Conservation (phyloP, 1,284 basidiomycete genomes). For the Salmacisia buchloeana region DNA sequence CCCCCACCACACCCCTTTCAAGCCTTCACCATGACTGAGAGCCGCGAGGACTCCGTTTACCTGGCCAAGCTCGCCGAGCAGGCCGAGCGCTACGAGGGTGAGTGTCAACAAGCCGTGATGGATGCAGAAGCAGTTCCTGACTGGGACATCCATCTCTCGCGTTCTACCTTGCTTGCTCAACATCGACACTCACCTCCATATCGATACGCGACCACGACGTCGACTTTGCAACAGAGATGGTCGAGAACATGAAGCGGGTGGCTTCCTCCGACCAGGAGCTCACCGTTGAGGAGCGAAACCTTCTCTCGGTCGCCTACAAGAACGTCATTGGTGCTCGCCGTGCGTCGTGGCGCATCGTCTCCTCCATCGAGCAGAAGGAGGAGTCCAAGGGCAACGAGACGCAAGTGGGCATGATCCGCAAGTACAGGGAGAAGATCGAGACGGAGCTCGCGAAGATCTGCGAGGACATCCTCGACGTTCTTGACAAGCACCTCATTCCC, state of each 20-base stretch:
- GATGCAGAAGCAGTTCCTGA: not conserved
- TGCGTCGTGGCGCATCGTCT: conserved; percentile 98
- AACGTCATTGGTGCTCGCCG: conserved; percentile 99
- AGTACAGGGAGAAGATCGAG: conserved; percentile 93
- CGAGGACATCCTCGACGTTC: conserved; percentile 97
- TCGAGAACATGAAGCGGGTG: conserved; percentile 52
- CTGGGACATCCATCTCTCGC: not conserved
- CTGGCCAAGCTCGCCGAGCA: conserved; percentile 52
- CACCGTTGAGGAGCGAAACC: conserved; percentile 98
- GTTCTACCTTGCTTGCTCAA: not conserved
- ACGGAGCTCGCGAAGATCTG: conserved; percentile 96
- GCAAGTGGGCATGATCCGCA: conserved; percentile 98
- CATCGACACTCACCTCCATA: not conserved
- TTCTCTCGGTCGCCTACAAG: conserved; percentile 99
- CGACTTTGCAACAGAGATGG: conserved; percentile 39
- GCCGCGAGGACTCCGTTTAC: conserved; percentile 50
- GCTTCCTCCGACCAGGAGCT: conserved; percentile 60
- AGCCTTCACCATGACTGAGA: conserved; percentile 33
- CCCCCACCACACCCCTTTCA: not conserved
- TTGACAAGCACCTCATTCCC: conserved; percentile 98
- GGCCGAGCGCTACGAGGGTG: conserved; percentile 51
- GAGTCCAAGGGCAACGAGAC: conserved; percentile 98
- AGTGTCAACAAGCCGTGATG: conserved; percentile 12
- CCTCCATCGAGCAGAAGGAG: conserved; percentile 99
- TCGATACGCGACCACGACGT: not conserved